phyloP scores from a whole-genome alignment of 2,329 filamentous ascomycete species.

The Neonectria neomacrospora region DNA sequence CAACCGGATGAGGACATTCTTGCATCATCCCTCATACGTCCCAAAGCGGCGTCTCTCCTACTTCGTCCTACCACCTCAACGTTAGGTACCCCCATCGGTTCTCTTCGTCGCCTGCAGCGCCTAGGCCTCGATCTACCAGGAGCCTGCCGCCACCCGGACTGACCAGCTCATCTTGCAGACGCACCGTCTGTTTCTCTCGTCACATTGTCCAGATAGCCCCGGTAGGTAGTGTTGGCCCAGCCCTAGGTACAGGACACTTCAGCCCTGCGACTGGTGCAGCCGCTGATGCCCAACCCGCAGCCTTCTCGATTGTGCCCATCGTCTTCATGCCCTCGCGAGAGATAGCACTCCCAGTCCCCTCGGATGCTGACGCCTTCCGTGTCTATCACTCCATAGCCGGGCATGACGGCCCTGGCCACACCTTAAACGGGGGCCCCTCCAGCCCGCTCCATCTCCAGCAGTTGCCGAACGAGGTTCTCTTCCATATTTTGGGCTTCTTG shows the following conservation, averaged over 20 bases:
- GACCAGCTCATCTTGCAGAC: constrained; percentile 50
- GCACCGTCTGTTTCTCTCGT: constrained; percentile 46
- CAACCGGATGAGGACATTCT: constrained; percentile 24
- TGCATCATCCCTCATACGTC: constrained; percentile 11
- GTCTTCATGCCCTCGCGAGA: constrained; percentile 24
- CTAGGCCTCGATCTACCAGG: constrained; percentile 34
- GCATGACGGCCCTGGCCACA: constrained; percentile 3
- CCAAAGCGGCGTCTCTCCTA: constrained; percentile 15
- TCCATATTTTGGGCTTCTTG: constrained; percentile 65
- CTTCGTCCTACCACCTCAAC: constrained; percentile 31
- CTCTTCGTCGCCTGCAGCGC: constrained; percentile 33
- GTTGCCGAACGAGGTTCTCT: constrained; percentile 67
- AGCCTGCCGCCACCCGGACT: constrained; percentile 44
- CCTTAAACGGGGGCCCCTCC: constrained; percentile 1
- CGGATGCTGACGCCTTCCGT: constrained; percentile 11
- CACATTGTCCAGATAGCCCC: constrained; percentile 29
- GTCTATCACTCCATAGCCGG: background rate
- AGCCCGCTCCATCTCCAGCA: constrained; percentile 48
- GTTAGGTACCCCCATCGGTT: constrained; percentile 31
- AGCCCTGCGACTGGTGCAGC: constrained; percentile 37
- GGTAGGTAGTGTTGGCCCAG: constrained; percentile 28
- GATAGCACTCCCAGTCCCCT: constrained; percentile 22
- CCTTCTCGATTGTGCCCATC: constrained; percentile 23
- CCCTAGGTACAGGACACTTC: constrained; percentile 30
- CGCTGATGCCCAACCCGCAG: constrained; percentile 47